Conservation (phyloP, 495 filamentous ascomycete genomes). For the Trichoderma virens region DNA sequence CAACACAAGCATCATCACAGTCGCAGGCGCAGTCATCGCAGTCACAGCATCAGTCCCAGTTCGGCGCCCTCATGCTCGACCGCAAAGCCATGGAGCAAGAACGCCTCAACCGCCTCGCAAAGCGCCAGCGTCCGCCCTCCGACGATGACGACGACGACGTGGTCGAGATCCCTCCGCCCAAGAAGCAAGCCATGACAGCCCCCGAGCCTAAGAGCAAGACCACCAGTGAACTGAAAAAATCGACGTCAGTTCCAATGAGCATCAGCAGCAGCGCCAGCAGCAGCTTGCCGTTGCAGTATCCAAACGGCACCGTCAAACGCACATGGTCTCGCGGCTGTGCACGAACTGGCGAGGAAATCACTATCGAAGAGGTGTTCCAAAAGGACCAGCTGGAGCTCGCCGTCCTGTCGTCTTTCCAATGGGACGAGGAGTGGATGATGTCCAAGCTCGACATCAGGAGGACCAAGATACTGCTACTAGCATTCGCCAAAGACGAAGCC, state of each 20-base stretch:
- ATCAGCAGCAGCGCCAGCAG: not conserved
- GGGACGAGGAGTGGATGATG: conserved; percentile 54
- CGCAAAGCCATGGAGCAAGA: conserved; percentile 83
- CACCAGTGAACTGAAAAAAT: too few species aligned
- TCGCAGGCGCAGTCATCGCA: not conserved
- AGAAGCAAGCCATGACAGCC: conserved; percentile 10
- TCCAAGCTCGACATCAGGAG: conserved; percentile 31
- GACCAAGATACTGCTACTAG: conserved; percentile 37
- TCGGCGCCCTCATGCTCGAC: conserved; percentile 36
- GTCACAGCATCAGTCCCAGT: not conserved
- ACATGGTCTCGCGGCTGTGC: conserved; percentile 59
- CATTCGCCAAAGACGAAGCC: conserved; percentile 36
- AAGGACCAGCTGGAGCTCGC: conserved; percentile 61
- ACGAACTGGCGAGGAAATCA: conserved; percentile 64
- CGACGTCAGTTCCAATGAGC: too few species aligned
- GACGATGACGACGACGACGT: conserved; percentile 15
- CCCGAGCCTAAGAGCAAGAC: not conserved
- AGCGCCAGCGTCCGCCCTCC: conserved; percentile 28
- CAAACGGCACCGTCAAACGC: conserved; percentile 68
- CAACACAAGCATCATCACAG: not conserved
- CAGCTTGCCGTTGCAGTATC: conserved; percentile 40
- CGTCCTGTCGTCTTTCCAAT: conserved; percentile 78
- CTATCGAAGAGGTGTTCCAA: conserved; percentile 83
- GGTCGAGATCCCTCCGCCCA: conserved; percentile 10
- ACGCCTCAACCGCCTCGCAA: conserved; percentile 59